phyloP scores from a whole-genome alignment of 2,329 filamentous ascomycete species.

The Fusarium sp. region DNA sequence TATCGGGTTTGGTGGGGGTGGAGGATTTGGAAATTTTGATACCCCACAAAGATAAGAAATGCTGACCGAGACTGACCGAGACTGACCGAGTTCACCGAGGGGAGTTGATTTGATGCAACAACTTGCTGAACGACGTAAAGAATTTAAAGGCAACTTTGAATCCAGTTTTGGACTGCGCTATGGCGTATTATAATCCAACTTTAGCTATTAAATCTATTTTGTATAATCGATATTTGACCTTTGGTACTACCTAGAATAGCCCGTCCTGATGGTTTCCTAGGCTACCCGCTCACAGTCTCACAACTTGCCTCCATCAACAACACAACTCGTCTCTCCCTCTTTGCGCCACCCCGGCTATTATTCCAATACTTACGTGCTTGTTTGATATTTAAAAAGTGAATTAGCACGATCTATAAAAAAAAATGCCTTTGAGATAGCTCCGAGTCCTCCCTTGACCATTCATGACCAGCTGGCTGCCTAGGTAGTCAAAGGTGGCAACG shows the following conservation, averaged over 20 bases:
- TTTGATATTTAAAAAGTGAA: neutral
- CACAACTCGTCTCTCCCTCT: neutral
- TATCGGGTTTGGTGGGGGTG: slow-evolving; percentile 36
- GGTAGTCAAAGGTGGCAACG: neutral
- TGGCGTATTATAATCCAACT: neutral
- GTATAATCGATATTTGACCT: neutral
- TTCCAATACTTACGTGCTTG: neutral
- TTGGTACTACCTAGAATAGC: neutral
- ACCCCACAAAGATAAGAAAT: slow-evolving; percentile 42
- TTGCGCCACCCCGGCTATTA: neutral
- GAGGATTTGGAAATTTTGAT: slow-evolving; percentile 43
- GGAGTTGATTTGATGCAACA: neutral
- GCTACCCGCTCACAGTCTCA: neutral
- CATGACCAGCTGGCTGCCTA: neutral
- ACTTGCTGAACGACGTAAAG: neutral
- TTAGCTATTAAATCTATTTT: no score
- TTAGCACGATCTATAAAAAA: neutral
- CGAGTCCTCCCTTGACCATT: neutral
- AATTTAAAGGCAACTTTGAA: neutral
- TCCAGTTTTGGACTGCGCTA: neutral
- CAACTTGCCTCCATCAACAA: neutral
- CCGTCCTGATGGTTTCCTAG: neutral
- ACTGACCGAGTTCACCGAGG: slow-evolving; percentile 39
- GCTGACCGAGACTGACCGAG: slow-evolving; percentile 38
- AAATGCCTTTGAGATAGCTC: neutral